Evolutionary conservation across 495 filamentous ascomycete species (phyloP).

Genomic region (Lasiosphaeria ovina): DNA sequence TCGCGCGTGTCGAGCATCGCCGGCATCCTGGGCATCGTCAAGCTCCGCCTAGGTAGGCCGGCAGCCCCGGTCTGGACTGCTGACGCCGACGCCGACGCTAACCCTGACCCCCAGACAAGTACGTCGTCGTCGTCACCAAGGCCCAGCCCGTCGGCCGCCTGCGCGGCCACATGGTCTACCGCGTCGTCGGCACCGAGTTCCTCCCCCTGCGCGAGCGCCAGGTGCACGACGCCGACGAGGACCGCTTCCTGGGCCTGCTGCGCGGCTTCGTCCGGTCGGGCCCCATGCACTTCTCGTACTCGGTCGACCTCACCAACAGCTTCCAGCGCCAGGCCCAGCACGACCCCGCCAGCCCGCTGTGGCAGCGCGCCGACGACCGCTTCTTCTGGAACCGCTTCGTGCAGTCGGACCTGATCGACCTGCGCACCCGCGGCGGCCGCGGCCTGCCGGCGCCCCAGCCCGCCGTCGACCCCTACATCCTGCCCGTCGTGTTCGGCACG

Average conservation of each 20-base stretch:
- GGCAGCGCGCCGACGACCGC: constrained; percentile 90
- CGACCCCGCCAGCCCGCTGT: constrained; percentile 68
- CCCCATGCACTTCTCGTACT: constrained; percentile 98
- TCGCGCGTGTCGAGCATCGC: constrained; percentile 74
- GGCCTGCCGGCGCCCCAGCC: constrained; percentile 66
- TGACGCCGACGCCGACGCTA: neutral
- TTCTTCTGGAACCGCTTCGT: constrained; percentile 99
- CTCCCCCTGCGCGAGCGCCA: constrained; percentile 90
- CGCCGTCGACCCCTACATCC: constrained; percentile 84
- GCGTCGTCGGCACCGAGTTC: constrained; percentile 85
- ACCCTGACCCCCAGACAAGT: constrained; percentile 67
- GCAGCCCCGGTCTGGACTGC: neutral
- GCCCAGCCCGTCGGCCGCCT: constrained; percentile 85
- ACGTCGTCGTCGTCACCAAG: constrained; percentile 95
- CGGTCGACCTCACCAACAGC: constrained; percentile 88
- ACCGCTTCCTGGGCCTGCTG: constrained; percentile 78
- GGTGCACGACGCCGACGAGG: constrained; percentile 88
- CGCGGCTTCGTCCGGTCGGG: constrained; percentile 73
- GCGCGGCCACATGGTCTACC: constrained; percentile 92
- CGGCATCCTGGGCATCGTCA: constrained; percentile 89
- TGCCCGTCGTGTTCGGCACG: constrained; percentile 94
- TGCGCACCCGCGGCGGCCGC: constrained; percentile 55
- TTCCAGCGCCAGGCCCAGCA: constrained; percentile 86
- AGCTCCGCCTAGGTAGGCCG: constrained; percentile 75
- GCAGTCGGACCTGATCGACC: constrained; percentile 86